Base-by-base conservation (phyloP, 208 protist species). In the Balamuthia mandrillaris region DNA sequence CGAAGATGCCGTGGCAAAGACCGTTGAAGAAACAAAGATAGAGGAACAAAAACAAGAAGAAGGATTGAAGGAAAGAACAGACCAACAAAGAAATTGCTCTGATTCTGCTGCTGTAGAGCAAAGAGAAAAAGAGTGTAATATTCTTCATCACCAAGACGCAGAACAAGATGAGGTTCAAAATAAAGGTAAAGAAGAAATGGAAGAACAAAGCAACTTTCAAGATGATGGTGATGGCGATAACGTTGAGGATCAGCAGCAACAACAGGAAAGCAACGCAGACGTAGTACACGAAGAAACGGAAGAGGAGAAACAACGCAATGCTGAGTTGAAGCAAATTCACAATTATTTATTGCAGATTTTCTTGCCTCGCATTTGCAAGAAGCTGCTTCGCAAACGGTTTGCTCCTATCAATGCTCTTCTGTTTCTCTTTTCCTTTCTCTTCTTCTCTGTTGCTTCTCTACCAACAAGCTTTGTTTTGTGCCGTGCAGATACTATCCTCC, bases 311-410 rank as follows among this genome's bases (percentile, higher is more conserved):
- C n/a, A 60, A 27, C 45, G 21, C 10, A 27, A 35, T 29, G 70
- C 52, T 18, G 70, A 79, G 31, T 79, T 42, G 70, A 24, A 49
- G 3, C 41, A 60, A 18, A 42, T 79, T 31, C 9, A 60, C 45
- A 27, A 49, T 18, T 60, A 31, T 16, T 12, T 79, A 49, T 49
- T 79, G 47, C 52, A 27, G 29, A 79, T 60, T n/a, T 60, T 60
- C 31, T n/a, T 79, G 3, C 31, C 70, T 35, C 52, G 58, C n/a
- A 49, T 49, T 3, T 79, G 70, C 70, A 79, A 79, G 70, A 79
- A 42, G 16, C 33, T 79, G 18, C 70, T 79, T 29, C 70, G 70
- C 31, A 79, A 79, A 37, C 35, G 70, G 70, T 79, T 16, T 60
- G 16, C 21, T 33, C 16, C 24, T 9, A 60, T 27, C 14, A 4